Conservation (phyloP, 768 basidiomycete genomes). For the Leucocoprinus leucothites region DNA sequence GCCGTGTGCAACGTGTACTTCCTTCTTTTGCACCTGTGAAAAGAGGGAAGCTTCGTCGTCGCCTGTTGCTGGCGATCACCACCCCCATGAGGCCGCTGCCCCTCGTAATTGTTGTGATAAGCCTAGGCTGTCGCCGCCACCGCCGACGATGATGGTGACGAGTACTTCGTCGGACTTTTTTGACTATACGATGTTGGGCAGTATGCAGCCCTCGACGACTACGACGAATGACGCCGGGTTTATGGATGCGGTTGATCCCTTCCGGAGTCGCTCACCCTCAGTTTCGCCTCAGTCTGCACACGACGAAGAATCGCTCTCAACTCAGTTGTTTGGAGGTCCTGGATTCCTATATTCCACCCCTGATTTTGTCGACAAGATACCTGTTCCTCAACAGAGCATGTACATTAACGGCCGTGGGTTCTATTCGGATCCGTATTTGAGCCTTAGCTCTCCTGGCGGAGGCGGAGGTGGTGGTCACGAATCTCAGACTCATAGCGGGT, state of each 20-base stretch:
- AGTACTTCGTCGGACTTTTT: conserved; percentile 2
- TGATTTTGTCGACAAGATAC: conserved; percentile 15
- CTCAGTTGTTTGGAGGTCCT: conserved; percentile 11
- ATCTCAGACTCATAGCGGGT: too few species aligned
- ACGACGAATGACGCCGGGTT: conserved; percentile 7
- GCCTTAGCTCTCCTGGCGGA: conserved; percentile 18
- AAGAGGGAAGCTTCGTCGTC: too few species aligned
- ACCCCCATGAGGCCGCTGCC: background rate
- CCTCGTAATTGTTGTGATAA: conserved; percentile 11
- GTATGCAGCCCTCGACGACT: background rate
- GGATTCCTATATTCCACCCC: conserved; percentile 13
- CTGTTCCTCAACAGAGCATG: conserved; percentile 23
- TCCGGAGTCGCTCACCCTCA: conserved; percentile 27
- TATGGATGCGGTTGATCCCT: conserved; percentile 10
- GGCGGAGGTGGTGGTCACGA: background rate
- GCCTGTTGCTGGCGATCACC: background rate
- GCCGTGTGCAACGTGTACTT: conserved; percentile 8
- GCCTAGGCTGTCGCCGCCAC: background rate
- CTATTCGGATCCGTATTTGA: conserved; percentile 15
- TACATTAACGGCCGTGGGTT: conserved; percentile 22
- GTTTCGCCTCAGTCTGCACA: conserved; percentile 32
- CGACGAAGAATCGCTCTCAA: conserved; percentile 20
- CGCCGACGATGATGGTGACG: background rate
- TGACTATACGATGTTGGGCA: conserved; percentile 12
- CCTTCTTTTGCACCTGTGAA: conserved; percentile 9